Conservation (phyloP, 257 asterid genomes). For the Knoxia roxburghii region DNA sequence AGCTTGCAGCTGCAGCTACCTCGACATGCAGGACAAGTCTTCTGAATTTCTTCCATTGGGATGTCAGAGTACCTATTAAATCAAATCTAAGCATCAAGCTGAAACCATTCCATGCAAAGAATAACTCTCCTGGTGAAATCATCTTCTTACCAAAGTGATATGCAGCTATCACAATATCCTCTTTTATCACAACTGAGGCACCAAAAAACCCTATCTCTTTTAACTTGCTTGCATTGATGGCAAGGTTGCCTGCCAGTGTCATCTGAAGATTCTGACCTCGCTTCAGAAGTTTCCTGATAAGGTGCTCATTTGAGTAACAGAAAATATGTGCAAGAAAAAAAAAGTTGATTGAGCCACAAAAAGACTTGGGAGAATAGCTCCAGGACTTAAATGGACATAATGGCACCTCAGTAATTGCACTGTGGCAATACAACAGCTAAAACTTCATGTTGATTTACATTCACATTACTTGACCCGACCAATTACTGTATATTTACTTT, state of each 20-base stretch:
- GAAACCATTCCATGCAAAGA: conserved; percentile 8
- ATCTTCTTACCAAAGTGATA: conserved; percentile 73
- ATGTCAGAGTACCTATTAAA: conserved; percentile 72
- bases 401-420: not conserved
- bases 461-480: not conserved
- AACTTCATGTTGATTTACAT: not conserved
- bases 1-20: conserved; percentile 88
- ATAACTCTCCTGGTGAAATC: not conserved
- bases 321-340: not conserved
- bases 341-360: not conserved
- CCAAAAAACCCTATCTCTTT: conserved; percentile 56
- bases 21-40: conserved; percentile 93
- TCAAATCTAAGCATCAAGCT: conserved; percentile 23
- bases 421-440: not conserved
- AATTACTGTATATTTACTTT: not conserved
- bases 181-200: conserved; percentile 87
- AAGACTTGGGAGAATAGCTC: not conserved
- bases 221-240: conserved; percentile 80
- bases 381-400: not conserved
- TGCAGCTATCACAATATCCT: conserved; percentile 90
- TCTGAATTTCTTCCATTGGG: conserved; percentile 64
- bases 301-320: conserved; percentile 14
- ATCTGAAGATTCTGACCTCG: conserved; percentile 69
- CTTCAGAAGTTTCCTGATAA: conserved; percentile 69
- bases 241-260: conserved; percentile 86